Percentiles rank a stretch among this genome's conserved stretches.
phyloP scores from a whole-genome alignment of 1,284 basidiomycete species.

The Marasmius sp. region DNA sequence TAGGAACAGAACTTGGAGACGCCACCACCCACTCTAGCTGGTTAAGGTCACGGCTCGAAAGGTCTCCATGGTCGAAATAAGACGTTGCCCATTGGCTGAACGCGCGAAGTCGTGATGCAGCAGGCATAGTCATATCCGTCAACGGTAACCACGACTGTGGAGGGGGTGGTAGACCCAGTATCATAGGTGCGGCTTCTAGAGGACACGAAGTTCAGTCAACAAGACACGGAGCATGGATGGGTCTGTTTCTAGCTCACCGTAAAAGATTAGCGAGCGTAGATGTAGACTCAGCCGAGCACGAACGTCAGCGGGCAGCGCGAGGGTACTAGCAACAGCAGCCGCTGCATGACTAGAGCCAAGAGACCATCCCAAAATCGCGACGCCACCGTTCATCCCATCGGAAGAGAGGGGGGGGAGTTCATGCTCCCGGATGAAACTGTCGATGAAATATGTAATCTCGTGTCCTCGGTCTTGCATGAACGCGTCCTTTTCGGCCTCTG shows the following conservation, averaged over 20 bases:
- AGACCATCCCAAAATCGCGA: slow-evolving; percentile 38
- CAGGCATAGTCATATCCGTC: slow-evolving; percentile 19
- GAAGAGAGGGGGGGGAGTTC: slow-evolving; percentile 26
- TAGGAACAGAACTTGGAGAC: slow-evolving; percentile 15
- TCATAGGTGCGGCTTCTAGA: slow-evolving; percentile 25
- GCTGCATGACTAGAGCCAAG: slow-evolving; percentile 26
- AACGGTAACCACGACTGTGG: slow-evolving; percentile 20
- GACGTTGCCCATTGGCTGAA: slow-evolving; percentile 29
- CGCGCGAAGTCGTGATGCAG: slow-evolving; percentile 13
- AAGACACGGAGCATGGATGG: neutral
- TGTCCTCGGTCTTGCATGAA: slow-evolving; percentile 27
- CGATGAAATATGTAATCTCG: slow-evolving; percentile 32
- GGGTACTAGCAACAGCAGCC: slow-evolving; percentile 25
- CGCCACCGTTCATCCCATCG: slow-evolving; percentile 29
- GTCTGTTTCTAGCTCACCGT: neutral
- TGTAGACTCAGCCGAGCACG: slow-evolving; percentile 19
- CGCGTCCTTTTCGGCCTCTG: slow-evolving; percentile 17
- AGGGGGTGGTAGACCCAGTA: slow-evolving; percentile 21
- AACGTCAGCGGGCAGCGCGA: slow-evolving; percentile 19
- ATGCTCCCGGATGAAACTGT: slow-evolving; percentile 27
- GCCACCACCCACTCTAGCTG: slow-evolving; percentile 19
- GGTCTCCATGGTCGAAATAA: slow-evolving; percentile 35
- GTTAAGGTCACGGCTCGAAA: slow-evolving; percentile 24
- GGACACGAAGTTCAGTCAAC: neutral
- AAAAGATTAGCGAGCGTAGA: slow-evolving; percentile 24